A percentile compares a stretch with the other conserved stretches of the same genome.
Conservation (phyloP, 345 rosid genomes). For the Rhodamnia argentea region DNA sequence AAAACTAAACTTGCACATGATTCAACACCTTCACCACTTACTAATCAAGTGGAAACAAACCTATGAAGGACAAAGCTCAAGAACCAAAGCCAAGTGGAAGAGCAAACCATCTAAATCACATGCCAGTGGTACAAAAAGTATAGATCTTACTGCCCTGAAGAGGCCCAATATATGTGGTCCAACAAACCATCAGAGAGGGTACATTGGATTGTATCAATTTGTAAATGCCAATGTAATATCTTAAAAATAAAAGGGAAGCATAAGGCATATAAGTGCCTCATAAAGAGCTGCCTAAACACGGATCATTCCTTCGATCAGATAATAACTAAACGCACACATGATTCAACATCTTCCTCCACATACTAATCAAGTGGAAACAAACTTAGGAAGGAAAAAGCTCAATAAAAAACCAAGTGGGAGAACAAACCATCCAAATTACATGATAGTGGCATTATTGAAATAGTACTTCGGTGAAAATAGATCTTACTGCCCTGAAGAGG, state of each 20-base stretch:
- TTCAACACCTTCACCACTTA: not conserved
- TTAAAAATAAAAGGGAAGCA: not conserved
- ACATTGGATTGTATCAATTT: not conserved
- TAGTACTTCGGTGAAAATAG: not conserved
- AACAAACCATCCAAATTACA: not conserved
- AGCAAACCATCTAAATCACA: not conserved
- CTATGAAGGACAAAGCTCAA: not conserved
- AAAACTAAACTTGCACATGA: not conserved
- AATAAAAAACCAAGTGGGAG: not conserved
- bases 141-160: conserved; percentile 62
- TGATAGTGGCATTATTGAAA: not conserved
- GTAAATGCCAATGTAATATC: not conserved
- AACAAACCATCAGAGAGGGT: not conserved
- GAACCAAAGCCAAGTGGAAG: not conserved
- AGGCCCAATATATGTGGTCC: conserved; percentile 23
- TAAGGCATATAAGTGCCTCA: not conserved
- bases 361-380: not conserved
- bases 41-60: not conserved
- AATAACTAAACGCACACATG: not conserved
- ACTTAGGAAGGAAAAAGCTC: not conserved
- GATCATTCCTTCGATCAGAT: not conserved
- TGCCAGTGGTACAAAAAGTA: not conserved
- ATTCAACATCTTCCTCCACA: not conserved
- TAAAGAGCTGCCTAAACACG: not conserved
- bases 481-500: conserved; percentile 67